Percentiles rank a stretch among this genome's conserved stretches.
These are phyloP conservation scores for Hawksworthiomyces lignivorus DNA, from an alignment of 2,329 filamentous ascomycete species.

Conservation along the genomic window DNA sequence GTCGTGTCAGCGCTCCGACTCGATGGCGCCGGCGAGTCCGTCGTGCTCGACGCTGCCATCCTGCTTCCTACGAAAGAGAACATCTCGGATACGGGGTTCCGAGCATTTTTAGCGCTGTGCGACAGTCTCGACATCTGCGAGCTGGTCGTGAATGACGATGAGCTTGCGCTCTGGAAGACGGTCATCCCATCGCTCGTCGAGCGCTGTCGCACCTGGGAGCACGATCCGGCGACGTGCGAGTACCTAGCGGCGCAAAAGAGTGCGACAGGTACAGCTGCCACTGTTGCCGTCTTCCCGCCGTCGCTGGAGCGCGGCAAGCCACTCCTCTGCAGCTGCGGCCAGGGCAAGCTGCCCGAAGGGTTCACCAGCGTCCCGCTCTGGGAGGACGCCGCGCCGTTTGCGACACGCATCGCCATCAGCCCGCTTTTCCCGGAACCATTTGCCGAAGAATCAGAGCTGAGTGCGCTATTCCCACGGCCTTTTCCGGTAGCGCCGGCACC, in stretches of 20 bases:
- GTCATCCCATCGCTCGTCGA: conserved; percentile 36
- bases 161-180: conserved; percentile 45
- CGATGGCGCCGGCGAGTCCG: conserved; percentile 32
- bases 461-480: no score
- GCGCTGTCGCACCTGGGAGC: conserved; percentile 41
- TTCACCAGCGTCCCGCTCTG: conserved; percentile 36
- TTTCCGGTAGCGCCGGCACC: conserved; percentile 23
- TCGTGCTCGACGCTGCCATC: conserved; percentile 40
- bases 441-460: conserved; percentile 36
- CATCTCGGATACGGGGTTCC: conserved; percentile 23
- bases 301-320: conserved; percentile 26
- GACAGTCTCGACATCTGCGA: conserved; percentile 28
- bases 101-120: conserved; percentile 31
- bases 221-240: conserved; percentile 34
- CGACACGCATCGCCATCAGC: conserved; percentile 52
- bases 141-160: conserved; percentile 41
- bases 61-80: conserved; percentile 33
- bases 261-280: no score
- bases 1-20: conserved; percentile 37
- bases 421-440: conserved; percentile 39
- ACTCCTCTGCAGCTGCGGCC: conserved; percentile 39
- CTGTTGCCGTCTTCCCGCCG: no score
- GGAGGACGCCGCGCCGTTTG: conserved; percentile 31
- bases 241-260: conserved; percentile 31
- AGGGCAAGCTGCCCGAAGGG: conserved; percentile 31